Evolutionary conservation across 371 early-diverging fungal genomes (phyloP), one percentile per base, ranked within the genome.

Genomic region (Coelomomyces lativittatus): DNA sequence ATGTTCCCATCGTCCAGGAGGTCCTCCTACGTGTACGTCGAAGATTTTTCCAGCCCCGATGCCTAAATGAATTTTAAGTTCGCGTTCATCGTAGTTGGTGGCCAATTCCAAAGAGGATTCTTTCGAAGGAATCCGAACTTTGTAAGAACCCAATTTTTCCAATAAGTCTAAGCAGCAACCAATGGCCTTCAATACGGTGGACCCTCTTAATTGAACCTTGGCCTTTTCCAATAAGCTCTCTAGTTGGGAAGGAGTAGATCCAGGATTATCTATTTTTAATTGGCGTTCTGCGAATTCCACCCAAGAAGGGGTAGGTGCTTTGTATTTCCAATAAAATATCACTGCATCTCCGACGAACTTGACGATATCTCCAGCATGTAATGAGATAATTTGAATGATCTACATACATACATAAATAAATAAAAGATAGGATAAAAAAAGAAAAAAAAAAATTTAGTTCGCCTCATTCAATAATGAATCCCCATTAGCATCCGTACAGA

Each of bases 291-390:
- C 40, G 9, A 35, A 14, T 23, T 41, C 21, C 2, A 39, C n/a
- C 28, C 23, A 27, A 28, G 28, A 12, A 17, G 11, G 29, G 14
- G 29, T 10, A 1, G 43, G 43, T 8, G 25, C 28, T 19, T 26
- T 40, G 36, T 23, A 59, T 34, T 40, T 63, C 71, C 71, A 71
- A 54, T 60, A 71, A 28, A 70, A 57, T 21, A 71, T 61, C 23
- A 71, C 66, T 24, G 71, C 71, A 48, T 71, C 71, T 12, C 71
- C 71, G 2, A 58, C 70, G 49, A 71, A 71, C 52, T 71, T 71
- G 25, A 71, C 66, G 51, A 71, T 70, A 49, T 71, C 71, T 10
- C 71, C 71, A 8, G 59, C 64, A 51, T 67, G 62, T 12, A 41
- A 25, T 4, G 57, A 33, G 11, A 71, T 63, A 23, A 52, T 63